Base-by-base conservation (phyloP, 2,329 filamentous ascomycete species). In the Calonectria honghensis region DNA sequence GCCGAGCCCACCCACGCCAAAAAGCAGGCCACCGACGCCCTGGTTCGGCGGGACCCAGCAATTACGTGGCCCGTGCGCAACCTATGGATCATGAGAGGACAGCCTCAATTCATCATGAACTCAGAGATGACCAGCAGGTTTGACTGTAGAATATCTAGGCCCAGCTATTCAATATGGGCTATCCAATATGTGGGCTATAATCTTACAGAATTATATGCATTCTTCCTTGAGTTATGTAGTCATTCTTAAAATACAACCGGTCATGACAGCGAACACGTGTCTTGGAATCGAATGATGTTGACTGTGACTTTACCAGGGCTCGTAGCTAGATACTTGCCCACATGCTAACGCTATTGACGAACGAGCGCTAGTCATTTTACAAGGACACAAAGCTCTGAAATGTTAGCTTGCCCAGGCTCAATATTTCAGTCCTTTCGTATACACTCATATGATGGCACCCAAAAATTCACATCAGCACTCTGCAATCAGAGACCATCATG, bases 1-100 rank as follows among this genome's bases (percentile, higher is more conserved):
- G 72, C 76, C 77, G 79, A 61, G 66, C 77, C 78, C 77, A 77
- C 74, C 63, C n/a, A 71, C 50, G 67, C 29, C 24, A 68, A 27
- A 27, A 57, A 16, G 24, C 39, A 63, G 59, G 39, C 35, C 64
- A 74, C 68, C 29, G 0, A 66, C 29, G 35, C 52, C 39, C 18
- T 41, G 52, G 50, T 52, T 51, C 24, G 39, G 70, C 69, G 35
- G 32, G 37, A 48, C 52, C 57, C 45, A 37, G 27, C 16, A 18
- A 16, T 39, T 65, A n/a, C 29, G 66, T 50, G 79, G 72, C 14
- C 70, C 79, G 79, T 79, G 77, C 13, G 66, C 78, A 51, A 3
- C 41, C n/a, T 13, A 32, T 74, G 74, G 66, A 64, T 68, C 61
- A 54, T 75, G 52, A 68, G 74, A 70, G 72, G 70, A 79, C 79